A percentile compares a stretch with the other conserved stretches of the same genome.
These are phyloP conservation scores for Globisporangium middletonii DNA, from an alignment of 352 stramenopile species.

Conservation along the genomic window DNA sequence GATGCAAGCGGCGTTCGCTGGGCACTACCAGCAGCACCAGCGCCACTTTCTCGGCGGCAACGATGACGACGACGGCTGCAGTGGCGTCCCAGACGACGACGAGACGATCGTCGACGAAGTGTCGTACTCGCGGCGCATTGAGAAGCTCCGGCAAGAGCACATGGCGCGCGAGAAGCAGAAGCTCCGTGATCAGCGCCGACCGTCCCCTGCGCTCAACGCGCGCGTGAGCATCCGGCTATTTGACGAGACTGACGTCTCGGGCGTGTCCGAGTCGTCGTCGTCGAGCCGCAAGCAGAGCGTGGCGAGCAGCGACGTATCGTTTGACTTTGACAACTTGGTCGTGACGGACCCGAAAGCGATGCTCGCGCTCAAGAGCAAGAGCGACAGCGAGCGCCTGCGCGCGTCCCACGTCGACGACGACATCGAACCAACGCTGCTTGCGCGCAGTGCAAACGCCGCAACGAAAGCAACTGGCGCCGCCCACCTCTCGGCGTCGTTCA, in stretches of 20 bases:
- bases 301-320: constrained; percentile 20
- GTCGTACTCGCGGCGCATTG: constrained; percentile 43
- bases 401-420: no score
- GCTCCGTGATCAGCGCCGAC: constrained; percentile 9
- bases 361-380: background rate
- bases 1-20: constrained; percentile 8
- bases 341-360: constrained; percentile 10
- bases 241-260: constrained; percentile 27
- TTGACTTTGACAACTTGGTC: constrained; percentile 45
- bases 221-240: constrained; percentile 28
- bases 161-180: constrained; percentile 63
- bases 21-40: constrained; percentile 13
- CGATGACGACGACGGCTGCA: constrained; percentile 26
- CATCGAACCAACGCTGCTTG: no score
- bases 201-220: constrained; percentile 3
- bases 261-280: background rate
- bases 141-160: constrained; percentile 57
- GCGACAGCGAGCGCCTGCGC: background rate
- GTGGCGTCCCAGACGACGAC: constrained; percentile 30
- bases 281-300: constrained; percentile 8
- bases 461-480: background rate
- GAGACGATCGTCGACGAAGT: constrained; percentile 37
- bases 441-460: background rate
- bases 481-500: no score
- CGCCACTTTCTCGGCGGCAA: background rate